phyloP scores from a whole-genome alignment of 129 eudicot species.

The Mikania micrantha region DNA sequence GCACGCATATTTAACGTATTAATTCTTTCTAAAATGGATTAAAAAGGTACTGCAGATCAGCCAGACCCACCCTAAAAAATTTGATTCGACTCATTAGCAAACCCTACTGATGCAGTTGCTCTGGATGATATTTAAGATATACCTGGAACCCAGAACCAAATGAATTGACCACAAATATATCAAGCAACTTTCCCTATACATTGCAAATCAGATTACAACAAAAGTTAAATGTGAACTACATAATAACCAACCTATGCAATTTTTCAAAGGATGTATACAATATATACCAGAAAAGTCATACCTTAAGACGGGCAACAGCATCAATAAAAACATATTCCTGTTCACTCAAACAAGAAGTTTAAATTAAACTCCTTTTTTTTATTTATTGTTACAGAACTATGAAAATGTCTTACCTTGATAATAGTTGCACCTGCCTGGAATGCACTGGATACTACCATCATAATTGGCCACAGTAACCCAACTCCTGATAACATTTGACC shows the following conservation, averaged over 20 bases:
- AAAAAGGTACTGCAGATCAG: not conserved
- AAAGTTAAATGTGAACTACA: not conserved
- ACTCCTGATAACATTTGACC: constrained; percentile 78
- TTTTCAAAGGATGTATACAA: not conserved
- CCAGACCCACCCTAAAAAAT: not conserved
- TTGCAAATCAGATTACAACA: not conserved
- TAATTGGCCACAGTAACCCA: constrained; percentile 62
- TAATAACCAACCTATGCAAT: constrained; percentile 7
- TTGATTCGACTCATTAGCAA: not conserved
- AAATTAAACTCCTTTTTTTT: constrained; percentile 4
- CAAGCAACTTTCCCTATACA: constrained; percentile 76
- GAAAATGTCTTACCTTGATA: constrained; percentile 86
- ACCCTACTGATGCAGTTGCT: not conserved
- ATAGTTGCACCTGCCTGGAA: constrained; percentile 91
- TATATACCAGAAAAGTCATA: constrained; percentile 7
- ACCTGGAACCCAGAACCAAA: constrained; percentile 97
- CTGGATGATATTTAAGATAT: constrained; percentile 5
- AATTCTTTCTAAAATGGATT: not conserved
- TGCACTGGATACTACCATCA: constrained; percentile 87
- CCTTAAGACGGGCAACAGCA: constrained; percentile 69
- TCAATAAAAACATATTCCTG: constrained; percentile 83
- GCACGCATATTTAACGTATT: not conserved
- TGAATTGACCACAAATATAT: constrained; percentile 95
- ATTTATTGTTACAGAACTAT: not conserved
- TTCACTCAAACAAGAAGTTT: constrained; percentile 8